Conservation (phyloP, 2,329 filamentous ascomycete species). For the Pochonia chlamydosporia region DNA sequence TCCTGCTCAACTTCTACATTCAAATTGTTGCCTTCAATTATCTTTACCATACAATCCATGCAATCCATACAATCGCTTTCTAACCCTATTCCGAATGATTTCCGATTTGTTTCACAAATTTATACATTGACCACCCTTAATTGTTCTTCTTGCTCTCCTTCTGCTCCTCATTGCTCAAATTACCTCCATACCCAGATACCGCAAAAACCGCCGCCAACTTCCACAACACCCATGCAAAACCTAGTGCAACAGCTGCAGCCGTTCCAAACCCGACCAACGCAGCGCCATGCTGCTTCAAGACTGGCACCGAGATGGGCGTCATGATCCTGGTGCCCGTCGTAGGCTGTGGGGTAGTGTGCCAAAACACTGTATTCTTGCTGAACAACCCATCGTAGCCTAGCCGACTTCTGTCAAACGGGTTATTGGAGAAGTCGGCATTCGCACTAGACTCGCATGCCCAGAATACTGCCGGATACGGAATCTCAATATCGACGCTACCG, state of each 20-base stretch:
- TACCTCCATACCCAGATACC: conserved; percentile 3
- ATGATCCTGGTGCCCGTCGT: conserved; percentile 34
- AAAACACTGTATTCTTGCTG: conserved; percentile 71
- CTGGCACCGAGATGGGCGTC: conserved; percentile 57
- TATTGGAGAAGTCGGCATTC: conserved; percentile 62
- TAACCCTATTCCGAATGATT: no score
- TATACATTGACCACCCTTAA: neutral
- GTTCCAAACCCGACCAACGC: conserved; percentile 50
- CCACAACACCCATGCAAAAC: conserved; percentile 66
- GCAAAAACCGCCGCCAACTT: conserved; percentile 34
- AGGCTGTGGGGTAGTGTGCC: conserved; percentile 61
- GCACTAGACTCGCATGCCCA: conserved; percentile 76
- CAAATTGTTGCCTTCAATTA: no score
- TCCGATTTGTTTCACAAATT: neutral
- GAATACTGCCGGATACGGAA: conserved; percentile 81
- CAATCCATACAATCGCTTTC: no score
- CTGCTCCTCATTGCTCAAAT: neutral
- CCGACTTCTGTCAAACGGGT: conserved; percentile 79
- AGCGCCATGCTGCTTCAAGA: conserved; percentile 50
- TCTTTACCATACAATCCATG: no score
- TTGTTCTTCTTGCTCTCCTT: conserved; percentile 4
- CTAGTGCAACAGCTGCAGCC: conserved; percentile 50
- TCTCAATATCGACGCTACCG: conserved; percentile 47
- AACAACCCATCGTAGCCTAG: conserved; percentile 86
- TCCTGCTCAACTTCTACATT: no score